Conservation (phyloP, 140 eudicot genomes). For the Senecio squalidus region DNA sequence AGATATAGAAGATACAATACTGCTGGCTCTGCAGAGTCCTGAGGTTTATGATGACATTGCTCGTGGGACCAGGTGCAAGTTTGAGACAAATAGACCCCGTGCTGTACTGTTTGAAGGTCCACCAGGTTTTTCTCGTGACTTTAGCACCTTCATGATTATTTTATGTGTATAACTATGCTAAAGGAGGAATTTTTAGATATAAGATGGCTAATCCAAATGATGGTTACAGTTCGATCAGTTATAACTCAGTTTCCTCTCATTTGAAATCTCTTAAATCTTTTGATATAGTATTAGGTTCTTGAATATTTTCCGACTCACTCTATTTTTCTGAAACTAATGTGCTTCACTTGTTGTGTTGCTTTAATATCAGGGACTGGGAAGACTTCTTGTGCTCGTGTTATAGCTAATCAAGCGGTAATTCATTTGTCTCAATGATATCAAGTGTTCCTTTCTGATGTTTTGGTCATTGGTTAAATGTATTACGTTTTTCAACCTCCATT, state of each 20-base stretch:
- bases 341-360: constrained; percentile 14
- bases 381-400: constrained; percentile 98
- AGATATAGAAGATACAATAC: constrained; percentile 89
- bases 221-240: not conserved
- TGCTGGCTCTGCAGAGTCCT: constrained; percentile 90
- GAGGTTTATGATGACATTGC: constrained; percentile 98
- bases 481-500: not conserved
- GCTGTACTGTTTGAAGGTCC: constrained; percentile 98
- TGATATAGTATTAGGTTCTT: not conserved
- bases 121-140: constrained; percentile 57
- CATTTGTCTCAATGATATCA: not conserved
- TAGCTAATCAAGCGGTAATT: constrained; percentile 91
- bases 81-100: constrained; percentile 97
- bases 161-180: not conserved
- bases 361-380: constrained; percentile 86
- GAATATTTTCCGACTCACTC: not conserved
- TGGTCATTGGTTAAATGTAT: not conserved
- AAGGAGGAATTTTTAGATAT: not conserved
- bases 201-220: constrained; percentile 1
- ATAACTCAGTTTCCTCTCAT: not conserved
- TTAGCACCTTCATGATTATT: not conserved
- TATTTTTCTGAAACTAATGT: constrained; percentile 16
- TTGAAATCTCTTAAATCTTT: constrained; percentile 1
- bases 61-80: constrained; percentile 92
- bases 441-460: constrained; percentile 1